Conservation (phyloP, 495 filamentous ascomycete genomes). For the Monascus purpureus region DNA sequence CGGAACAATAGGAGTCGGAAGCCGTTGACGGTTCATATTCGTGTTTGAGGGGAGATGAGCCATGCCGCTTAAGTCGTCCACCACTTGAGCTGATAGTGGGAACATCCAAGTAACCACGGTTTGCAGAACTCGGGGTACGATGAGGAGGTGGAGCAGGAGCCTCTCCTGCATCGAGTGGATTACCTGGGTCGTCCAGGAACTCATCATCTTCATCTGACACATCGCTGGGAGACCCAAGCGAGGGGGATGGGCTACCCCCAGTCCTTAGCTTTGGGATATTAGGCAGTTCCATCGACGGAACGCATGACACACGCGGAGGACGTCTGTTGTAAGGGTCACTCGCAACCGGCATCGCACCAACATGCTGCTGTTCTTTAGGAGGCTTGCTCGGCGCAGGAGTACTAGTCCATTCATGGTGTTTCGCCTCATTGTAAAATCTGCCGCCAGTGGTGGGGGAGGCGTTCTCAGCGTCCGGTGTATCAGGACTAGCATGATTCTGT, state of each 20-base stretch:
- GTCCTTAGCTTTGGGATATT: slow-evolving; percentile 41
- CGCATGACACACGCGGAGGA: slow-evolving; percentile 39
- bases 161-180: slow-evolving; percentile 8
- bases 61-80: slow-evolving; percentile 45
- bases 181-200: slow-evolving; percentile 2
- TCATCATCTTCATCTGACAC: slow-evolving; percentile 25
- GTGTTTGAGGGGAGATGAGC: slow-evolving; percentile 91
- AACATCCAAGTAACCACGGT: slow-evolving; percentile 33
- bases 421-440: slow-evolving; percentile 1
- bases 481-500: too few relatives aligned
- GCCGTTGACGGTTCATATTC: slow-evolving; percentile 90
- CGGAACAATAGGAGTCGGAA: slow-evolving; percentile 41
- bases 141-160: slow-evolving; percentile 41
- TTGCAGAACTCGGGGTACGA: slow-evolving; percentile 31
- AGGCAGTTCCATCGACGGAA: slow-evolving; percentile 42
- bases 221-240: slow-evolving; percentile 9
- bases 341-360: slow-evolving; percentile 10
- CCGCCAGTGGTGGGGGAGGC: too few relatives aligned
- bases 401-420: slow-evolving; percentile 6
- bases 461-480: too few relatives aligned
- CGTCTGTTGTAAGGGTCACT: slow-evolving; percentile 12
- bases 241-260: slow-evolving; percentile 23
- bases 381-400: slow-evolving; percentile 15
- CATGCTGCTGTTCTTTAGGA: slow-evolving; percentile 7
- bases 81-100: slow-evolving; percentile 32